Evolutionary conservation across 371 early-diverging fungal genomes (phyloP).

Genomic region (Gilbertella persicaria): DNA sequence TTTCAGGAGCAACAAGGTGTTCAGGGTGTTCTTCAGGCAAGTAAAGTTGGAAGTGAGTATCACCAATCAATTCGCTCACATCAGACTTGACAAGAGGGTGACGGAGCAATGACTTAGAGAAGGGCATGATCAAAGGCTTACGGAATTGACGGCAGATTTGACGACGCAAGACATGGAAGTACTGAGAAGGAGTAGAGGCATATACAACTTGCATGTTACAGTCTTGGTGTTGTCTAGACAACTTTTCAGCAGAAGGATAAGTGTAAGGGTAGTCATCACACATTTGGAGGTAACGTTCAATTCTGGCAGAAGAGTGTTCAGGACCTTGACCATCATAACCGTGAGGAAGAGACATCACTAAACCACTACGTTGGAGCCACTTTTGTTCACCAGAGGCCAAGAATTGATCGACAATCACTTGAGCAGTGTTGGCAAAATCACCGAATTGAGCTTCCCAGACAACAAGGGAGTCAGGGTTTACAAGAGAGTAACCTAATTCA

Average conservation of each 20-base stretch:
- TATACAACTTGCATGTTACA: conserved; percentile 97
- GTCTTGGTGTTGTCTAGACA: conserved; percentile 92
- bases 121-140: conserved; percentile 88
- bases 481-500: conserved; percentile 94
- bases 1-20: conserved; percentile 69
- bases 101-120: conserved; percentile 92
- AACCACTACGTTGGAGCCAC: conserved; percentile 94
- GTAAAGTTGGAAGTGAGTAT: conserved; percentile 85
- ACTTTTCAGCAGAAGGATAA: conserved; percentile 80
- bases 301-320: conserved; percentile 92
- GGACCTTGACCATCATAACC: conserved; percentile 98
- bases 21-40: conserved; percentile 90
- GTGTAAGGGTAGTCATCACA: conserved; percentile 91
- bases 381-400: conserved; percentile 95
- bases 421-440: conserved; percentile 96
- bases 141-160: conserved; percentile 97
- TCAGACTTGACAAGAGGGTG: conserved; percentile 89
- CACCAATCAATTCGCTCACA: conserved; percentile 79
- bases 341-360: conserved; percentile 92
- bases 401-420: conserved; percentile 97
- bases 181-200: conserved; percentile 93
- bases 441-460: conserved; percentile 99
- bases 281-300: conserved; percentile 94
- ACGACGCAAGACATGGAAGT: conserved; percentile 95
- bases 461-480: conserved; percentile 88